These are phyloP conservation scores for Ogataea paradorogensis DNA, from an alignment of 805 yeast genomes.

Conservation along the genomic window DNA sequence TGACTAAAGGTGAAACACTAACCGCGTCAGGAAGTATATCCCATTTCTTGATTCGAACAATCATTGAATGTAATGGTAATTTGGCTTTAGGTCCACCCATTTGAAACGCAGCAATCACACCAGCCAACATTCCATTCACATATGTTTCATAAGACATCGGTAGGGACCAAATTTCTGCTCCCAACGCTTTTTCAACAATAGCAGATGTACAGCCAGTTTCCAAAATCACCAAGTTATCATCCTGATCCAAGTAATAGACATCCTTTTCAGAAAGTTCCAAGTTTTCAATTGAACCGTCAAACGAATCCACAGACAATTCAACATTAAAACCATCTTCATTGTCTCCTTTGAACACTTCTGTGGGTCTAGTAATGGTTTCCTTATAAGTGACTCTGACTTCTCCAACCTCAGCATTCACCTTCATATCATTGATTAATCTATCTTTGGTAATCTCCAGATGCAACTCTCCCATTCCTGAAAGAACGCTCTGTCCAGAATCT, in stretches of 20 bases:
- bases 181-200: conserved; percentile 21
- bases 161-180: conserved; percentile 43
- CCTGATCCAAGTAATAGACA: conserved; percentile 39
- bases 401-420: conserved; percentile 77
- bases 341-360: conserved; percentile 23
- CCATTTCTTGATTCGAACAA: conserved; percentile 53
- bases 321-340: conserved; percentile 22
- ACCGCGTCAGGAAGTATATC: conserved; percentile 48
- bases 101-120: conserved; percentile 59
- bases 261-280: conserved; percentile 35
- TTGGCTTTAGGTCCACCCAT: conserved; percentile 63
- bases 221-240: conserved; percentile 46
- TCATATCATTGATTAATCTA: conserved; percentile 73
- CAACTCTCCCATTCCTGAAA: conserved; percentile 96
- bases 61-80: conserved; percentile 57
- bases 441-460: conserved; percentile 88
- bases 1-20: conserved; percentile 40
- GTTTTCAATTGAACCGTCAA: conserved; percentile 34
- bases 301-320: conserved; percentile 30
- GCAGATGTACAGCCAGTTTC: conserved; percentile 30
- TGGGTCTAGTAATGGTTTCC: conserved; percentile 49
- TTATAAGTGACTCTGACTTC: conserved; percentile 87
- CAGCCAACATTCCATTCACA: conserved; percentile 53
- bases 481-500: conserved; percentile 82
- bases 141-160: conserved; percentile 45